phyloP scores from a whole-genome alignment of 768 basidiomycete species.

The Serendipita sp. region DNA sequence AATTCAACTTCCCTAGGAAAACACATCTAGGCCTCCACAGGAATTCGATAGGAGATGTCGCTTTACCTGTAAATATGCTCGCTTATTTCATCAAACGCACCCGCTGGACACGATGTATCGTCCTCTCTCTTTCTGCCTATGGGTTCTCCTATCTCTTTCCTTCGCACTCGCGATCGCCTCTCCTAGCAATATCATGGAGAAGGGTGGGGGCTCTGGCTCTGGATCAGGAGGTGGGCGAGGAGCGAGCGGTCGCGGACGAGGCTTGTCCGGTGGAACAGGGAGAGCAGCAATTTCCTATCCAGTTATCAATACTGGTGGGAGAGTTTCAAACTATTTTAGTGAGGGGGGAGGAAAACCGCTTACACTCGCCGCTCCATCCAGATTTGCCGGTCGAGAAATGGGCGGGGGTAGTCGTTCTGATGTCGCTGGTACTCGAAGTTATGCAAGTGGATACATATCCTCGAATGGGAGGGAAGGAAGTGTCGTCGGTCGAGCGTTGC shows the following conservation, averaged over 20 bases:
- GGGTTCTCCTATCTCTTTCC: neutral
- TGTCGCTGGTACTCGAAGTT: neutral
- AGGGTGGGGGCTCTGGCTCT: neutral
- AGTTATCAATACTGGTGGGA: neutral
- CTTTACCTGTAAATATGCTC: no score
- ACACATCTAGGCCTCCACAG: no score
- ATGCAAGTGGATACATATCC: neutral
- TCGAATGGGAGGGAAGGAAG: neutral
- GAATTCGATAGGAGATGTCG: no score
- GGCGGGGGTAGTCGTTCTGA: neutral
- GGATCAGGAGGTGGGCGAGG: neutral
- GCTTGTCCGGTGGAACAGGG: neutral
- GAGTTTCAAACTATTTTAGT: neutral
- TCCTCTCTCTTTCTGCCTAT: neutral
- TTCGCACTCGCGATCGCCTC: no score
- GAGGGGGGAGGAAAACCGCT: neutral
- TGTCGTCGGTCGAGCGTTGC: neutral
- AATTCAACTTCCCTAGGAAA: no score
- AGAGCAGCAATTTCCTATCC: neutral
- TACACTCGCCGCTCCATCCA: neutral
- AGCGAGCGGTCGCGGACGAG: neutral
- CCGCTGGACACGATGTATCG: no score
- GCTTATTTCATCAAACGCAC: no score
- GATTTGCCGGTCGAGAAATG: neutral
- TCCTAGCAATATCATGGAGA: neutral